Conservation (phyloP, 2,329 filamentous ascomycete genomes). For the Coniella vitis region DNA sequence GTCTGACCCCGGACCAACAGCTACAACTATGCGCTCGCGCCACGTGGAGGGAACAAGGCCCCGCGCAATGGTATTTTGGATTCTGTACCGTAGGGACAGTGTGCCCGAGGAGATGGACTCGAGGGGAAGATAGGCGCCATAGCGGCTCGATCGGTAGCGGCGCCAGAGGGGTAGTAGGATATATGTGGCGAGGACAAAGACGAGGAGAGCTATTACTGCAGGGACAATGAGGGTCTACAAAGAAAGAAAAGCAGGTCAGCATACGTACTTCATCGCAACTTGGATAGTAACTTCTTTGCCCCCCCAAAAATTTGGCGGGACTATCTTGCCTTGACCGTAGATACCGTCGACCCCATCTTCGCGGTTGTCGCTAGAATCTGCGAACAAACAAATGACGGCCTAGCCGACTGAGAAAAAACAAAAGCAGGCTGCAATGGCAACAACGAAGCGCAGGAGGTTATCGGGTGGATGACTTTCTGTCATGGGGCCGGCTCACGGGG, state of each 20-base stretch:
- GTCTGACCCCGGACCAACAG: slow-evolving; percentile 33
- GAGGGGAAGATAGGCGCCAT: slow-evolving; percentile 67
- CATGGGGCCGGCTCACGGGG: too few relatives aligned
- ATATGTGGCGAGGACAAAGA: slow-evolving; percentile 62
- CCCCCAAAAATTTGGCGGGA: neutral
- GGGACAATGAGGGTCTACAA: slow-evolving; percentile 62
- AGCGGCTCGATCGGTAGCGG: slow-evolving; percentile 57
- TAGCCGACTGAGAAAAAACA: neutral
- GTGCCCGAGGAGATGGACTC: slow-evolving; percentile 55
- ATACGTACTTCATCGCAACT: neutral
- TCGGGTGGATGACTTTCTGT: neutral
- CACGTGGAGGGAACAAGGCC: slow-evolving; percentile 41
- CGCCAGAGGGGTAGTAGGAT: slow-evolving; percentile 62
- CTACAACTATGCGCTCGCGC: slow-evolving; percentile 35
- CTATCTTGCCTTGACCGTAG: slow-evolving; percentile 16
- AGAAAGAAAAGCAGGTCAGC: neutral
- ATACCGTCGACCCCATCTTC: slow-evolving; percentile 30
- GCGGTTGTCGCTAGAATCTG: neutral
- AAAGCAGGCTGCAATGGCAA: too few relatives aligned
- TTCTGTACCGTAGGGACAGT: slow-evolving; percentile 44
- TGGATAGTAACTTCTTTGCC: too few relatives aligned
- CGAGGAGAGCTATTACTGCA: slow-evolving; percentile 59
- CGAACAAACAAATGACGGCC: too few relatives aligned
- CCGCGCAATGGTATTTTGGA: slow-evolving; percentile 34
- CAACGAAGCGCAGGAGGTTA: too few relatives aligned